Base-by-base conservation (phyloP, 2,329 filamentous ascomycete species). In the Colletotrichum orchidophilum region DNA sequence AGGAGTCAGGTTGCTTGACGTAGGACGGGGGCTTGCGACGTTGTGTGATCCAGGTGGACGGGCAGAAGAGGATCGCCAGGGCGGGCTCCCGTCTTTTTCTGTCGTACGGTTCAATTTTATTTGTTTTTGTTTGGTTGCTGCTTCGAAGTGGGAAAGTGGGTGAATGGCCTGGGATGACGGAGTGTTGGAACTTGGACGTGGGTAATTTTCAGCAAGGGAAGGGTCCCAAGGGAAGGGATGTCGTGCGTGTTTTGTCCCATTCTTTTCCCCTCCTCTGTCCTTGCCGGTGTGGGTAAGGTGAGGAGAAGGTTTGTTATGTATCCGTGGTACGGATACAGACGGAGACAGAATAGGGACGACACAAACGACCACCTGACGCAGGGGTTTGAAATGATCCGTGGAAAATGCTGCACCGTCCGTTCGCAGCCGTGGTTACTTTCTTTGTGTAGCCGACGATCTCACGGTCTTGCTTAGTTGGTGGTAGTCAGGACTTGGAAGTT, bases 11-110 rank as follows among this genome's bases (percentile, higher is more conserved):
- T n/a, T 13, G 24, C 50, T 27, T 46, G 57, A 46, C 29, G 62
- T 46, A 9, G 39, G 39, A 46, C 39, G 39, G 39, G 39, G 31
- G 21, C 15, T 33, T 67, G 58, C 42, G 58, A 63, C 63, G 50
- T 39, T 31, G 60, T 3, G 52, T 58, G 53, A 59, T 64, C 42
- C 66, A 69, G 52, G 39, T 54, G 57, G 49, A 31, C 39, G 49
- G 35, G 11, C 12, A 26, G 49, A 49, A 50, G 29, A 46, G 27
- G 26, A n/a, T 27, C 11, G 63, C 4, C 53, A 52, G n/a, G 55
- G 60, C 39, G 24, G 39, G 12, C 26, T n/a, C n/a, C n/a, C n/a
- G n/a, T n/a, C n/a, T 61, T 33, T 46, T 7, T 27, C 21, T 12
- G 49, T 49, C 27, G 24, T 31, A 2, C 13, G 63, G 26, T n/a